Percentiles rank a stretch among this genome's conserved stretches.
Conservation (phyloP, 441 rosid species). For the Eruca vesicaria region DNA sequence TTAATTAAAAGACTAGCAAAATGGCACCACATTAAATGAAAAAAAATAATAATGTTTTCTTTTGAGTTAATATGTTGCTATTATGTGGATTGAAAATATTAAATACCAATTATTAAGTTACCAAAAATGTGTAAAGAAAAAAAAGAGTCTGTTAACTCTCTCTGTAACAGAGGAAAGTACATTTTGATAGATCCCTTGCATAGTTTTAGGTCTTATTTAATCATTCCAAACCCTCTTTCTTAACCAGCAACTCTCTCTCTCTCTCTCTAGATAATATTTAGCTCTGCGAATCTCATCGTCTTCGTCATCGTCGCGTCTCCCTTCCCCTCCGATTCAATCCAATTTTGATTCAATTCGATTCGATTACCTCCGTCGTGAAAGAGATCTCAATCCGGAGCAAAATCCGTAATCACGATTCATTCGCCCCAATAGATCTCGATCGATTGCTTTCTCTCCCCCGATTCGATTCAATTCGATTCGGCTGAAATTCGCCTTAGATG, state of each 20-base stretch:
- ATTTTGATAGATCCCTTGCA: not conserved
- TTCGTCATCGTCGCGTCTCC: conserved; percentile 9
- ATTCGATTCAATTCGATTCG: conserved; percentile 19
- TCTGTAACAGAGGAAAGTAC: conserved; percentile 13
- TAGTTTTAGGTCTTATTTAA: not conserved
- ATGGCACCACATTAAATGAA: not conserved
- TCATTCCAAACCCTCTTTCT: not conserved
- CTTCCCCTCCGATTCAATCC: conserved; percentile 13
- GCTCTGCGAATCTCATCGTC: conserved; percentile 30
- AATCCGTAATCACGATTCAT: not conserved
- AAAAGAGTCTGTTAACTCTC: not conserved
- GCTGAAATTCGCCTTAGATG: conserved; percentile 35
- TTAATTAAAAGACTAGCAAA: not conserved
- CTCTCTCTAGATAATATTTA: not conserved
- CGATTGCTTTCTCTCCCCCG: not conserved
- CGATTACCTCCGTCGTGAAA: too few relatives aligned
- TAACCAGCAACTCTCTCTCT: not conserved
- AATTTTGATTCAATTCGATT: not conserved
- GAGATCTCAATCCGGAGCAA: not conserved
- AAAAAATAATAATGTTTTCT: not conserved
- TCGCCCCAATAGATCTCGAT: conserved; percentile 22
- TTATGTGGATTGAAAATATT: not conserved
- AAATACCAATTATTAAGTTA: not conserved
- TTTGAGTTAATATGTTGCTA: not conserved
- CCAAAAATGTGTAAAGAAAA: not conserved